These are phyloP conservation scores for Sphenostylis stenocarpa DNA, from an alignment of 306 rosid genomes.

Conservation along the genomic window DNA sequence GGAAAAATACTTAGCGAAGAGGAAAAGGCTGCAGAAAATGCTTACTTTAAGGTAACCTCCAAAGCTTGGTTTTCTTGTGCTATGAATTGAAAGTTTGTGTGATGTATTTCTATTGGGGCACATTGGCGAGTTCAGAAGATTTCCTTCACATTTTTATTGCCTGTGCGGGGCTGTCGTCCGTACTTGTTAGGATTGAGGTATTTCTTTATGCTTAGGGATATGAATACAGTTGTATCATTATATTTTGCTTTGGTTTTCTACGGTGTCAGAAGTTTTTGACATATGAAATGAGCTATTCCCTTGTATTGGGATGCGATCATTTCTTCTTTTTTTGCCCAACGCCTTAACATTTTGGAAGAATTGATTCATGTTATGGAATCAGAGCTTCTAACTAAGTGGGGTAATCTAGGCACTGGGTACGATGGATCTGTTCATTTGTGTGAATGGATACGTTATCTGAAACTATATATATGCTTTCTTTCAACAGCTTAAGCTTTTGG, in stretches of 20 bases:
- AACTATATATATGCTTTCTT: background rate
- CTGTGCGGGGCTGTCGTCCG: background rate
- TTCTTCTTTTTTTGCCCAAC: background rate
- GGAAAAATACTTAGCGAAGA: slow-evolving; percentile 85
- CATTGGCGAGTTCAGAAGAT: background rate
- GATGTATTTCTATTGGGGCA: background rate
- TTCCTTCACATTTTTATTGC: background rate
- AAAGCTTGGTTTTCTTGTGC: background rate
- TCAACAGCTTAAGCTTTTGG: background rate
- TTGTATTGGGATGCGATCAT: background rate
- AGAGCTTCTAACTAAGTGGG: background rate
- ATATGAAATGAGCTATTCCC: background rate
- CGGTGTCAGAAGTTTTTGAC: background rate
- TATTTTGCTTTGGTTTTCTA: slow-evolving; percentile 3
- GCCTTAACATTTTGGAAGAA: background rate
- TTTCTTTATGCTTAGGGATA: background rate
- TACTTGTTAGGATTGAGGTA: background rate
- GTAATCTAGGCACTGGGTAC: background rate
- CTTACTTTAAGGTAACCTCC: slow-evolving; percentile 67
- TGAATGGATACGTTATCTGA: background rate
- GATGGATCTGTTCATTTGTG: background rate
- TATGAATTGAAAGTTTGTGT: background rate
- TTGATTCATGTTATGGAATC: background rate
- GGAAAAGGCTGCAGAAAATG: slow-evolving; percentile 77
- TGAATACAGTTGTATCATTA: background rate